A percentile compares a stretch with the other conserved stretches of the same genome.
Conservation (phyloP, 2,329 filamentous ascomycete genomes). For the Colletotrichum endophyticum region DNA sequence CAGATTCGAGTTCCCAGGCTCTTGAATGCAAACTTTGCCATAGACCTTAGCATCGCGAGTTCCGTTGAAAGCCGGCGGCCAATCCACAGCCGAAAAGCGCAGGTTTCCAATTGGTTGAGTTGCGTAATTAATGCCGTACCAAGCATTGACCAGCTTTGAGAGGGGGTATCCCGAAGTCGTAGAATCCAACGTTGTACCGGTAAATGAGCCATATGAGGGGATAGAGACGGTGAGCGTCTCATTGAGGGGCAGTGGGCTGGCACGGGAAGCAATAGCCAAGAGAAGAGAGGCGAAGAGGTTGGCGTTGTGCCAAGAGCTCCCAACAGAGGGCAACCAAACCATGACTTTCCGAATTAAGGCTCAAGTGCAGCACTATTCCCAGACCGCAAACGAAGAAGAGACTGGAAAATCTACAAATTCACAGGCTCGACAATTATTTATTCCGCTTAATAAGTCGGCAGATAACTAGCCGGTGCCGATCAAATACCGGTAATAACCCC, state of each 20-base stretch:
- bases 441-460: background rate
- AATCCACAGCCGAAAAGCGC: background rate
- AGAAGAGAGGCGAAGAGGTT: background rate
- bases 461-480: background rate
- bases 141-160: background rate
- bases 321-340: background rate
- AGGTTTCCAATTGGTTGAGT: background rate
- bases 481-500: background rate
- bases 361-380: background rate
- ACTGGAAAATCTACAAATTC: background rate
- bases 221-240: background rate
- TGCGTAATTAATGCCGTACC: constrained; percentile 6
- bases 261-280: background rate
- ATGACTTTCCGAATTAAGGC: background rate
- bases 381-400: background rate
- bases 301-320: background rate
- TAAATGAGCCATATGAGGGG: background rate
- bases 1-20: constrained; percentile 3
- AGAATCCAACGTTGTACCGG: background rate
- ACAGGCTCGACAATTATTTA: background rate
- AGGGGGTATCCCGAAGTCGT: constrained; percentile 2
- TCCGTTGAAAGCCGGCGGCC: background rate
- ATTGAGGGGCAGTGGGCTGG: background rate
- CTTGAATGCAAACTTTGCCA: constrained; percentile 2
- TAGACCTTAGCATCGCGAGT: background rate